Conservation (phyloP, 805 yeast genomes). For the Cyberlindnera maritima region DNA sequence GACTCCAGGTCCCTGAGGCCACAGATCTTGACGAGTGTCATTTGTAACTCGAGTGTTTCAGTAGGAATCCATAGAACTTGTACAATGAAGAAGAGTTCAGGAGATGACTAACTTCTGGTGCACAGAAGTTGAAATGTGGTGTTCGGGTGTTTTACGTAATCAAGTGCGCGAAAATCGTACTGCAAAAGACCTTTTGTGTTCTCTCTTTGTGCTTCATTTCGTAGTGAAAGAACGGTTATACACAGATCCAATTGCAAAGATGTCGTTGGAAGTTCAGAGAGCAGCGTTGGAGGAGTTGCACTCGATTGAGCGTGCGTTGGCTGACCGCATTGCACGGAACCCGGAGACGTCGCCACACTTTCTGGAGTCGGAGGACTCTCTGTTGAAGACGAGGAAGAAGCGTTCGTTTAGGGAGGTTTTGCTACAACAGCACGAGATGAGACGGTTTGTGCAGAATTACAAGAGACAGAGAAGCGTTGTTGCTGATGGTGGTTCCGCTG, state of each 20-base stretch:
- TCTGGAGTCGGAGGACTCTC: constrained; percentile 27
- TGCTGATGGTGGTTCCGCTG: background rate
- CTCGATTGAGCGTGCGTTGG: constrained; percentile 62
- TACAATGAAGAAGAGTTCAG: no score
- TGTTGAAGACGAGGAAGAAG: constrained; percentile 39
- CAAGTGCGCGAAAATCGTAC: no score
- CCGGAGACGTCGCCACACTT: constrained; percentile 48
- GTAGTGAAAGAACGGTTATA: background rate
- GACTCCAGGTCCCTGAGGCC: constrained; percentile 70
- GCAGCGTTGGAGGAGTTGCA: constrained; percentile 61
- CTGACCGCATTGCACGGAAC: constrained; percentile 58
- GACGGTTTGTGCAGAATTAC: constrained; percentile 47
- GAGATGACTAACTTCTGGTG: no score
- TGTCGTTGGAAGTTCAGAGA: constrained; percentile 39
- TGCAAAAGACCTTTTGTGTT: no score
- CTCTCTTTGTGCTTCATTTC: no score
- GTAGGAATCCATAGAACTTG: no score
- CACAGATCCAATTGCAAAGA: no score
- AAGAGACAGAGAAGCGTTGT: constrained; percentile 16
- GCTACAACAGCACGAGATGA: constrained; percentile 68
- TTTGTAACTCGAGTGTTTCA: no score
- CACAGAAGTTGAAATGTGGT: no score
- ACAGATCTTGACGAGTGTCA: constrained; percentile 72
- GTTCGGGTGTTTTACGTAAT: no score
- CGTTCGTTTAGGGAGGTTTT: constrained; percentile 43